Conservation (phyloP, 1,284 basidiomycete genomes). For the Ustilago hordei region DNA sequence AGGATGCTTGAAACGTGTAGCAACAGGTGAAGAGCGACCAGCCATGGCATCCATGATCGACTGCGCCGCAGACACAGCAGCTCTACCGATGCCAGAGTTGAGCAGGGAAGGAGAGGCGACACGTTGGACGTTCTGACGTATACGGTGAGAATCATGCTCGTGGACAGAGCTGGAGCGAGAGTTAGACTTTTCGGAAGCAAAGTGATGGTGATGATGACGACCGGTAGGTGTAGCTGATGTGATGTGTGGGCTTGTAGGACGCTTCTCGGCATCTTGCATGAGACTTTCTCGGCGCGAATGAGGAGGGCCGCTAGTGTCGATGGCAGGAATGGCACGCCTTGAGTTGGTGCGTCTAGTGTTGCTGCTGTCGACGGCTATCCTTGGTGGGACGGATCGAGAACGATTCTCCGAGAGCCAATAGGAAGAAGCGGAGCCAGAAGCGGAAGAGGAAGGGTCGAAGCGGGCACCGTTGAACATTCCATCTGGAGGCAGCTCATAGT, state of each 20-base stretch:
- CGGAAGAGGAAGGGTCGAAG: conserved; percentile 14
- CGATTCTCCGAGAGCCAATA: conserved; percentile 33
- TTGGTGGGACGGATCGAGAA: conserved; percentile 45
- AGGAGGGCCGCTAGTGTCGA: conserved; percentile 39
- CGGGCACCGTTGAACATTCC: conserved; percentile 25
- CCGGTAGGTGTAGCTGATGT: conserved; percentile 52
- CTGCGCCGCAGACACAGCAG: conserved; percentile 56
- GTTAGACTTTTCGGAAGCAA: conserved; percentile 15
- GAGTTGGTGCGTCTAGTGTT: conserved; percentile 18
- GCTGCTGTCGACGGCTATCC: conserved; percentile 25
- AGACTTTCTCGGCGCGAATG: conserved; percentile 34
- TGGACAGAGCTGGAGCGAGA: conserved; percentile 34
- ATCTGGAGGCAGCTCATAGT: conserved; percentile 50
- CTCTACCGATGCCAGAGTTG: conserved; percentile 49
- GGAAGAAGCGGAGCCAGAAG: conserved; percentile 13
- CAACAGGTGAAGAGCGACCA: conserved; percentile 49
- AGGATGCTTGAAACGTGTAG: conserved; percentile 23
- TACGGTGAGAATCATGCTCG: conserved; percentile 25
- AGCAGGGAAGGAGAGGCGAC: conserved; percentile 38
- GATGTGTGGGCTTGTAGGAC: conserved; percentile 58
- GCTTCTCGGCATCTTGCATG: conserved; percentile 45
- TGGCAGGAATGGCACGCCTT: conserved; percentile 28
- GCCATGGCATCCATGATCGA: conserved; percentile 59
- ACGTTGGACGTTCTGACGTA: conserved; percentile 26
- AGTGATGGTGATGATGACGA: conserved; percentile 35